Conservation (phyloP, 352 stramenopile species). For the Pilasporangium apinafurcum region DNA sequence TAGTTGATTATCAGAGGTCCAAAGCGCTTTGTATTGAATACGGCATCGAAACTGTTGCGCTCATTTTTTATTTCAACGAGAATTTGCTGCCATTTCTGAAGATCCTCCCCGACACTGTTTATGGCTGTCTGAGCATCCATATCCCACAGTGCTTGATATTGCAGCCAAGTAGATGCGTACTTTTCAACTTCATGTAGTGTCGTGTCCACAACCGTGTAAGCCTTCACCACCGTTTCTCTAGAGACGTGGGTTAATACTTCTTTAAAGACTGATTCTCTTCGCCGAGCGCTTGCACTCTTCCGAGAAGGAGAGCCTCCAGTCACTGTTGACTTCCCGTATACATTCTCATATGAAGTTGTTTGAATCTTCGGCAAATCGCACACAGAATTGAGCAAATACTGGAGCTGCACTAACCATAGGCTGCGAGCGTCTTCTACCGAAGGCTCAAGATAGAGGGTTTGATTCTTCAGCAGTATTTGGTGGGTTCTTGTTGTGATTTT, state of each 20-base stretch:
- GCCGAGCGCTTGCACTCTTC: conserved; percentile 43
- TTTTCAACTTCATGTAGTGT: conserved; percentile 81
- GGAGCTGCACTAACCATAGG: conserved; percentile 88
- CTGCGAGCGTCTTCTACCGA: conserved; percentile 91
- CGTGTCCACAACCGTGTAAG: conserved; percentile 67
- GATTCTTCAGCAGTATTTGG: conserved; percentile 95
- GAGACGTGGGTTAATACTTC: conserved; percentile 57
- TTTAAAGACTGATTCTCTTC: conserved; percentile 68
- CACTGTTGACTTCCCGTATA: conserved; percentile 67
- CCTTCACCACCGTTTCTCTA: conserved; percentile 59
- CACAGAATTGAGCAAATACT: conserved; percentile 92
- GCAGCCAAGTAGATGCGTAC: conserved; percentile 96
- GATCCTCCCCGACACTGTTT: conserved; percentile 89
- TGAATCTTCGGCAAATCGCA: conserved; percentile 90
- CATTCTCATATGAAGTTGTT: conserved; percentile 82
- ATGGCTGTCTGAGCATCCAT: conserved; percentile 94
- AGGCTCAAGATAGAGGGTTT: conserved; percentile 94
- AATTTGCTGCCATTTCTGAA: conserved; percentile 96
- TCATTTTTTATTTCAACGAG: conserved; percentile 95
- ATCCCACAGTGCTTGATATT: conserved; percentile 99
- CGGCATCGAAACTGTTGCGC: conserved; percentile 92
- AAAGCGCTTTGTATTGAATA: conserved; percentile 87
- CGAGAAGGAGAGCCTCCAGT: conserved; percentile 53
- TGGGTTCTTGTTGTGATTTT: conserved; percentile 55
- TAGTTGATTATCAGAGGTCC: conserved; percentile 89